These are phyloP conservation scores for Escallonia rubra DNA, from an alignment of 129 eudicot genomes.

Conservation along the genomic window DNA sequence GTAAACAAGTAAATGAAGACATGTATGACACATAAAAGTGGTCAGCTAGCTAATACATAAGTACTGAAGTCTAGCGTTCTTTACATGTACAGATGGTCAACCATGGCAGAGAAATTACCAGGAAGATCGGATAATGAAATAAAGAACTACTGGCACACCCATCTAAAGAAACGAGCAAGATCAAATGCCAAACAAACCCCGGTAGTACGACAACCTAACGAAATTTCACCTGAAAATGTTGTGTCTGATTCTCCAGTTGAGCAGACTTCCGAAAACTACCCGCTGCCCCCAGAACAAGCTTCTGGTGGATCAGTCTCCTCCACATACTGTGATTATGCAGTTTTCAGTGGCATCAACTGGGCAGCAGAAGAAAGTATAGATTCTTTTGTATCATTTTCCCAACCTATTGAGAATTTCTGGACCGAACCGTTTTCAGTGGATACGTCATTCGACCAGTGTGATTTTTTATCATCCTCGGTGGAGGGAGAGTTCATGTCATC, in stretches of 20 bases:
- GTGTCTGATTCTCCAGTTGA: not conserved
- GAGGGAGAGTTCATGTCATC: no score
- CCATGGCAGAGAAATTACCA: slow-evolving; percentile 1
- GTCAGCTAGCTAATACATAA: not conserved
- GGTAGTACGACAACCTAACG: not conserved
- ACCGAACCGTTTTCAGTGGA: not conserved
- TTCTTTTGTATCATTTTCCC: not conserved
- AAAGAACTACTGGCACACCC: slow-evolving; percentile 12
- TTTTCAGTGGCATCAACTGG: not conserved
- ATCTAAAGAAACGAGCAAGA: not conserved
- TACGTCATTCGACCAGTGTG: not conserved
- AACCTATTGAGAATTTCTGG: not conserved
- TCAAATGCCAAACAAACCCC: not conserved
- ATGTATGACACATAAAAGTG: not conserved
- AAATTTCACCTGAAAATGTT: not conserved
- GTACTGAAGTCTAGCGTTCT: not conserved
- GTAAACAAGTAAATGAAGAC: no score
- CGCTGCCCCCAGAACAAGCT: not conserved
- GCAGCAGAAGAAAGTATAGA: not conserved
- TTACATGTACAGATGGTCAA: slow-evolving; percentile 5
- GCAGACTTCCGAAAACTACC: not conserved
- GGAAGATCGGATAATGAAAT: slow-evolving; percentile 18
- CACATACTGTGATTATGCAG: not conserved
- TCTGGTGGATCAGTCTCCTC: not conserved
- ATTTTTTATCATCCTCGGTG: no score